Percentiles rank a stretch among this genome's conserved stretches.
Evolutionary conservation across 768 basidiomycete genomes (phyloP).

Genomic region (Crepidotus variabilis): DNA sequence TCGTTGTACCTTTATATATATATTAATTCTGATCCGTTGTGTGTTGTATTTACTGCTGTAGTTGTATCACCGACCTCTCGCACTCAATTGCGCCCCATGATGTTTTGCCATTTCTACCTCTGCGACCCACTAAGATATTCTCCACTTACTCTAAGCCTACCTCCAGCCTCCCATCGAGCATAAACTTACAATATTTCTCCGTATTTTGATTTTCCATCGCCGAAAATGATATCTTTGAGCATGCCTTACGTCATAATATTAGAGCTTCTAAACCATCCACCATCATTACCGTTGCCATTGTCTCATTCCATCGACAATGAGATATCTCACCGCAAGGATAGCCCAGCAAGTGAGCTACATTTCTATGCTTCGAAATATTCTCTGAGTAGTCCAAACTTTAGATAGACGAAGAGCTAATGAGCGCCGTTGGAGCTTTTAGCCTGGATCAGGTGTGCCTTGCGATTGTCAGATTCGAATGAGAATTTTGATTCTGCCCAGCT

Average conservation of each 20-base stretch:
- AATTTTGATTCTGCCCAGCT: background rate
- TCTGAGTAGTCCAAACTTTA: too few relatives aligned
- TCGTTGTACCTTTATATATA: background rate
- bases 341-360: constrained; percentile 62
- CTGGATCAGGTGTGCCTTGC: constrained; percentile 70
- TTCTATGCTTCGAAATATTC: background rate
- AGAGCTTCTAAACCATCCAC: background rate
- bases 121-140: constrained; percentile 3
- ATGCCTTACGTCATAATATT: background rate
- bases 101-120: constrained; percentile 1
- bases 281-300: background rate
- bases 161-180: background rate
- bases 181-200: background rate
- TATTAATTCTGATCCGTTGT: background rate
- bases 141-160: background rate
- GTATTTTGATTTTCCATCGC: background rate
- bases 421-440: constrained; percentile 82
- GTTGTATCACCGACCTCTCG: constrained; percentile 1
- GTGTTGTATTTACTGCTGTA: constrained; percentile 1
- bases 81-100: background rate
- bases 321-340: constrained; percentile 66
- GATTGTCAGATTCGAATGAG: background rate
- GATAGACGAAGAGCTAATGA: constrained; percentile 97
- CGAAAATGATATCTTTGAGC: background rate
- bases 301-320: constrained; percentile 34